A percentile compares a stretch with the other conserved stretches of the same genome.
These are phyloP conservation scores for Davidsoniella neocaledoniae DNA, from an alignment of 2,329 filamentous ascomycete species.

Conservation along the genomic window DNA sequence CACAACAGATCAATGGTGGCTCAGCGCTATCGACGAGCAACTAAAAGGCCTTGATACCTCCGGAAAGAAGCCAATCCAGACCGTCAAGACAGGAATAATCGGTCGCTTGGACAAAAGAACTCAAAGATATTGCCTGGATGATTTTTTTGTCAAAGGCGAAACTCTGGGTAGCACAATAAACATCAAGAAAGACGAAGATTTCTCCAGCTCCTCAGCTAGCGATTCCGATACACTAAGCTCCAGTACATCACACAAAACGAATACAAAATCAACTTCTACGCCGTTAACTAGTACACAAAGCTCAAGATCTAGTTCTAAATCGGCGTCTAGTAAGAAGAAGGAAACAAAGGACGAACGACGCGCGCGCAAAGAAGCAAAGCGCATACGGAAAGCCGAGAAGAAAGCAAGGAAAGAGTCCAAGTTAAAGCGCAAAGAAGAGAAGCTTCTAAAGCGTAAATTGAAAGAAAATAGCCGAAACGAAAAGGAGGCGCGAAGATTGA, in stretches of 20 bases:
- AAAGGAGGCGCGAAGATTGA: conserved; percentile 16
- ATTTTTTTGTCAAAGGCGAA: conserved; percentile 71
- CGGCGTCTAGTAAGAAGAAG: background rate
- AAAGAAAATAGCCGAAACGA: conserved; percentile 26
- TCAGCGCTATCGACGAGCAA: conserved; percentile 83
- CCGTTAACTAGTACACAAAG: no score
- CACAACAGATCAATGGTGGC: conserved; percentile 83
- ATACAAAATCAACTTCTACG: background rate
- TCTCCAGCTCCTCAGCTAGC: background rate
- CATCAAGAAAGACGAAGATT: conserved; percentile 11
- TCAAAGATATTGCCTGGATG: conserved; percentile 53
- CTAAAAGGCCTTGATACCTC: conserved; percentile 60
- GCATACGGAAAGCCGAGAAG: conserved; percentile 9
- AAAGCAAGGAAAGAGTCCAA: conserved; percentile 19
- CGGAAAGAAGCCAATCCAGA: conserved; percentile 38
- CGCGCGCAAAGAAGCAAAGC: conserved; percentile 11
- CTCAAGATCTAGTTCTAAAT: background rate
- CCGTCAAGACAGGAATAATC: conserved; percentile 34
- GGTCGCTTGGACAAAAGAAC: conserved; percentile 38
- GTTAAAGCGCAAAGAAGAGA: conserved; percentile 17
- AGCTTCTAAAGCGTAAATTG: conserved; percentile 21
- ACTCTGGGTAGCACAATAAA: conserved; percentile 54
- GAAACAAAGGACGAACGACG: conserved; percentile 14
- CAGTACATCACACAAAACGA: background rate
- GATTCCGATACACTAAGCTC: background rate